Conservation (phyloP, 176 grass and related monocot genomes). For the Echinochloa phyllopogon region DNA sequence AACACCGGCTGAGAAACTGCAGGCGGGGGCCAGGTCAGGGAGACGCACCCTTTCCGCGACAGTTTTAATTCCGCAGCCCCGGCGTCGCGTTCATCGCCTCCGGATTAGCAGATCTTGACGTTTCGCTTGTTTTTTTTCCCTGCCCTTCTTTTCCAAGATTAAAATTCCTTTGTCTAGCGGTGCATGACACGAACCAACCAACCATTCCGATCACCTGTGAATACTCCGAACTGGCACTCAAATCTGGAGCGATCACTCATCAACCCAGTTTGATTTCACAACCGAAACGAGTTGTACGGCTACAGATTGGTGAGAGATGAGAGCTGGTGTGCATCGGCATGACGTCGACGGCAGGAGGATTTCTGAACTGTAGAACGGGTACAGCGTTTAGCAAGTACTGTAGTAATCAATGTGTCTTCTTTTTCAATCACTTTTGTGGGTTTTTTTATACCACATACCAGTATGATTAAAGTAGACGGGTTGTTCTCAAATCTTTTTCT, state of each 20-base stretch:
- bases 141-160: not conserved
- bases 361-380: too few relatives aligned
- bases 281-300: not conserved
- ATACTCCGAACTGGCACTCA: not conserved
- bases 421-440: not conserved
- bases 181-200: not conserved
- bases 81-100: not conserved
- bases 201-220: not conserved
- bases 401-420: not conserved
- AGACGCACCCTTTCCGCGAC: not conserved
- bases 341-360: not conserved
- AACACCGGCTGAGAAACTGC: not conserved
- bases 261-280: not conserved
- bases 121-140: not conserved
- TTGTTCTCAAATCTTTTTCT: conserved; percentile 6
- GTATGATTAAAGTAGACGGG: not conserved
- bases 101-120: not conserved
- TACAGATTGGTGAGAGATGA: not conserved
- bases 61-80: not conserved
- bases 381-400: not conserved
- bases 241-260: not conserved
- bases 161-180: not conserved
- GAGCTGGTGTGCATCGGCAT: not conserved
- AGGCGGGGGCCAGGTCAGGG: not conserved
- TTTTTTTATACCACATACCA: too few relatives aligned